Percentiles rank a stretch among this genome's conserved stretches.
These are phyloP conservation scores for Pterulicium gracile DNA, from an alignment of 1,284 basidiomycete genomes.

Conservation along the genomic window DNA sequence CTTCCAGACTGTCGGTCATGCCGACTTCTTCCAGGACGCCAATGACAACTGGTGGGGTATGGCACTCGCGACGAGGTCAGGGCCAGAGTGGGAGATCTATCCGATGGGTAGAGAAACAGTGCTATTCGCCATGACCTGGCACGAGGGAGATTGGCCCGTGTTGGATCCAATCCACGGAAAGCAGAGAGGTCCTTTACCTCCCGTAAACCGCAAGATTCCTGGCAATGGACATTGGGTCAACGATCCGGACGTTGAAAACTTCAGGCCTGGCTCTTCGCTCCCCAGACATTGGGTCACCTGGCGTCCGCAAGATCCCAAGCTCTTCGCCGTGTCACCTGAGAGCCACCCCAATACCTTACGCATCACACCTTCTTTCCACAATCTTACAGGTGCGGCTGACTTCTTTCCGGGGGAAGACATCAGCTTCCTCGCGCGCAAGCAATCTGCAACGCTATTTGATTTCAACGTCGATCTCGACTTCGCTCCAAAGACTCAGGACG, in stretches of 20 bases:
- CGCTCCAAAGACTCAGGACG: constrained; percentile 13
- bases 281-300: constrained; percentile 20
- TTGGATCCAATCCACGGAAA: too few relatives aligned
- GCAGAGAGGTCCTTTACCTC: too few relatives aligned
- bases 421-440: constrained; percentile 16
- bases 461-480: constrained; percentile 16
- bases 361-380: constrained; percentile 17
- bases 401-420: constrained; percentile 15
- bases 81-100: background rate
- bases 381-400: constrained; percentile 18
- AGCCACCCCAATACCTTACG: constrained; percentile 16
- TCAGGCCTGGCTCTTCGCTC: constrained; percentile 13
- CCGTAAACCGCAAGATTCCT: too few relatives aligned
- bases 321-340: constrained; percentile 17
- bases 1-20: constrained; percentile 22
- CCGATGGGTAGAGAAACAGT: constrained; percentile 20
- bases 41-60: constrained; percentile 17
- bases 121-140: constrained; percentile 20
- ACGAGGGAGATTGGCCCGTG: too few relatives aligned
- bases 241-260: too few relatives aligned
- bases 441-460: constrained; percentile 16
- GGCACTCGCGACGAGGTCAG: constrained; percentile 4
- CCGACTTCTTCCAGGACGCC: constrained; percentile 20
- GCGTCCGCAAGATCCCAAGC: constrained; percentile 16
- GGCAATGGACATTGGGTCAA: too few relatives aligned